These are phyloP conservation scores for Lentinula lateritia DNA, from an alignment of 768 basidiomycete species.

Conservation along the genomic window DNA sequence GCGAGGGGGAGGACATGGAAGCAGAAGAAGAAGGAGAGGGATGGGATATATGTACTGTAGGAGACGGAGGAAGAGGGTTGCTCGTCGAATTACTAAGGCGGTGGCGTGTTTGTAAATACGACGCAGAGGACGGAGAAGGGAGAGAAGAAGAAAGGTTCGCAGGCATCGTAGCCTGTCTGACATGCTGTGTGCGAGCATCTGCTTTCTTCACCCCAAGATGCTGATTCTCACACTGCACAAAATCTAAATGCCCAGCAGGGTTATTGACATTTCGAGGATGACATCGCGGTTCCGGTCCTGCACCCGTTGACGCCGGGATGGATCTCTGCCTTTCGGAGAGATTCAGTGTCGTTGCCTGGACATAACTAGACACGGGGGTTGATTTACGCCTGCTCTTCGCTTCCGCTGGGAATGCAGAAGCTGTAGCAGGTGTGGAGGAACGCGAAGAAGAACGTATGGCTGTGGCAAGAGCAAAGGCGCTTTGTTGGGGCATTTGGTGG, in stretches of 20 bases:
- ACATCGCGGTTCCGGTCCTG: background rate
- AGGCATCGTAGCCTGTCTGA: background rate
- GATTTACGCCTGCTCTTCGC: background rate
- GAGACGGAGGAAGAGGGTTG: background rate
- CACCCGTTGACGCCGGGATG: background rate
- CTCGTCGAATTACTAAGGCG: background rate
- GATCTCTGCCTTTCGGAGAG: background rate
- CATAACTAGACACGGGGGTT: background rate
- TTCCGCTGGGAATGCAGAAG: background rate
- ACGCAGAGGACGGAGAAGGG: background rate
- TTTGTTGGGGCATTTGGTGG: background rate
- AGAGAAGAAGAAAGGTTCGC: background rate
- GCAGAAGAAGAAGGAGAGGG: background rate
- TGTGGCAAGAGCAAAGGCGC: background rate
- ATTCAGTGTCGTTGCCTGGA: too few relatives aligned
- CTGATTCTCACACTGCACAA: background rate
- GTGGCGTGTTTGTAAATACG: background rate
- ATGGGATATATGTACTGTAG: background rate
- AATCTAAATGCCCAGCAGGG: background rate
- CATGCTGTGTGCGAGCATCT: background rate
- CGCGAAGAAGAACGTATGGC: background rate
- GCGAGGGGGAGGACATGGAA: background rate
- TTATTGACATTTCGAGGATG: background rate
- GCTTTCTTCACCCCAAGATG: background rate
- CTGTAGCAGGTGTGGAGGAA: background rate